Percentiles rank a stretch among this genome's conserved stretches.
Conservation (phyloP, 202 grass and related monocot genomes). For the Bolboschoenoplectus hybrid region DNA sequence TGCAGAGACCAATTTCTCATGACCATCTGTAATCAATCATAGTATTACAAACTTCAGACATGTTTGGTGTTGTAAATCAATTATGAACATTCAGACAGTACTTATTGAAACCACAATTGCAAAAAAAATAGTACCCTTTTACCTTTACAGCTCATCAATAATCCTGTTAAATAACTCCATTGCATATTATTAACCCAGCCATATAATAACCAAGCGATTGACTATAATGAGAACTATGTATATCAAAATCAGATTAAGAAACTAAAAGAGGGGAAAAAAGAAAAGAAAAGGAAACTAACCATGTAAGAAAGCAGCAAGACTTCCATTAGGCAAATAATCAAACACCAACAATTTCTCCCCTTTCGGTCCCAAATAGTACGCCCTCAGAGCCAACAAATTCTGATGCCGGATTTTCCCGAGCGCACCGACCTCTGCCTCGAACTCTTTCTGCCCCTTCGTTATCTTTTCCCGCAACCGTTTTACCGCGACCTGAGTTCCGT, state of each 20-base stretch:
- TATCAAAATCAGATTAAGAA: conserved; percentile 23
- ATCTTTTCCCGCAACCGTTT: conserved; percentile 82
- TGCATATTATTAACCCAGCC: not conserved
- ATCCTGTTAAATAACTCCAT: too few relatives aligned
- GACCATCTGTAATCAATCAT: not conserved
- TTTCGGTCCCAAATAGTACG: conserved; percentile 66
- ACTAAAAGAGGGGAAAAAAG: not conserved
- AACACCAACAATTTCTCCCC: conserved; percentile 73
- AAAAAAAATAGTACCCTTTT: not conserved
- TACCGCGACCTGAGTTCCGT: conserved; percentile 69
- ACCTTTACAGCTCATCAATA: too few relatives aligned
- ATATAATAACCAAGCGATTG: not conserved
- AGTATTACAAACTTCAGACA: too few relatives aligned
- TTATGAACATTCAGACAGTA: conserved; percentile 5
- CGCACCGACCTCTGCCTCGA: conserved; percentile 52
- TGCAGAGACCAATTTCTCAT: not conserved
- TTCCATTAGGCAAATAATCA: conserved; percentile 64
- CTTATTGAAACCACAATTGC: not conserved
- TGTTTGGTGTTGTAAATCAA: not conserved
- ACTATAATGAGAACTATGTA: not conserved
- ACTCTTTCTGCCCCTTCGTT: conserved; percentile 71
- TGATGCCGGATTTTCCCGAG: conserved; percentile 67
- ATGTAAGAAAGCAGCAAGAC: conserved; percentile 58
- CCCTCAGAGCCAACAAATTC: conserved; percentile 56
- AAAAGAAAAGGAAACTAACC: conserved; percentile 34